Base-by-base conservation (phyloP, 441 rosid genomes). In the Theobroma grandiflorum region DNA sequence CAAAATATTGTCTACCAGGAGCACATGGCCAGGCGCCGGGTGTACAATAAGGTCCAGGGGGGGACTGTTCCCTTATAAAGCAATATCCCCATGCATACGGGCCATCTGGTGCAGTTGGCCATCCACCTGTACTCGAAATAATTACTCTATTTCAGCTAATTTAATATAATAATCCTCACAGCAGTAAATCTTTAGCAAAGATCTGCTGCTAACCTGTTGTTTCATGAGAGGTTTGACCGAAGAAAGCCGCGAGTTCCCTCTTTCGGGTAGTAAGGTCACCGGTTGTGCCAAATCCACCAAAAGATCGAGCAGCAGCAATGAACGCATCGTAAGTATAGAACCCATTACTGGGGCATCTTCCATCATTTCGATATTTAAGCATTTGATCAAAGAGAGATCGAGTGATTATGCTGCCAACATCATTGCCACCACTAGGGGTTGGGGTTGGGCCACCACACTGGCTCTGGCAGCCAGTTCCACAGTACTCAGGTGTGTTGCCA, bases 231-330 rank as follows among this genome's bases (percentile, higher is more conserved):
- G 96, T 92, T 64, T 92, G 93, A 45, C 82, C 93, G 15, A 92
- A 85, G 86, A 92, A 92, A 57, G 94, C 96, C 16, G 92, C 94
- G 43, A 90, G 70, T 71, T 92, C 94, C 38, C 85, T 88, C 80
- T 83, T 87, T 4, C 86, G 81, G 0, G 88, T 50, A 52, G 75
- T 79, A 42, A 43, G 20, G 67, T 86, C 85, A 7, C 94, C 96
- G 14, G 90, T 85, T 64, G 87, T 88, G 4, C 85, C 96, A 16
- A 91, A 92, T 3, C 76, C 88, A 0, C 80, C 84, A 76, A 87
- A 89, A 3, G 87, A 68, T 31, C 65, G 80, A 2, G 94, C 88
- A 0, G 94, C 92, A 0, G 81, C 62, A 22, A 90, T 76, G 76
- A 88, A 91, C 69, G 93, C 89, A 15, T 89, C 85, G 6, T 90